Conservation (phyloP, 2,329 filamentous ascomycete genomes). For the Hypoxylon sp. region DNA sequence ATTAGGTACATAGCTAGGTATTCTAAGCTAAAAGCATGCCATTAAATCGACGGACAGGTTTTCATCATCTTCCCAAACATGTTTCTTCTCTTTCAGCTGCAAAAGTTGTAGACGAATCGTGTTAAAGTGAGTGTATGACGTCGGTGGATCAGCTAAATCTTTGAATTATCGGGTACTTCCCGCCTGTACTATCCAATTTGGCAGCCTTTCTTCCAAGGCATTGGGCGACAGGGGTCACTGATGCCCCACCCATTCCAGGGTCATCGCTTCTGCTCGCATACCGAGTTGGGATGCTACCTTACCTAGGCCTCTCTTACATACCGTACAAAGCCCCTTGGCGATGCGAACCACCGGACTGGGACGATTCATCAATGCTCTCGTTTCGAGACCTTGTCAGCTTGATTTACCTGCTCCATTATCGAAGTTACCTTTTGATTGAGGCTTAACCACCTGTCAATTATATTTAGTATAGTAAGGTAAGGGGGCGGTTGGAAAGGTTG, state of each 20-base stretch:
- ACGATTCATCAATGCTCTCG: slow-evolving; percentile 22
- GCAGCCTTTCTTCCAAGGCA: slow-evolving; percentile 21
- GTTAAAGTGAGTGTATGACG: slow-evolving; percentile 41
- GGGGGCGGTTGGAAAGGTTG: background rate
- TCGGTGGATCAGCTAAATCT: slow-evolving; percentile 38
- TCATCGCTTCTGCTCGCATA: slow-evolving; percentile 21
- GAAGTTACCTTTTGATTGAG: slow-evolving; percentile 5
- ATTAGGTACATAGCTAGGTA: slow-evolving; percentile 28
- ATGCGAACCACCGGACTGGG: slow-evolving; percentile 34
- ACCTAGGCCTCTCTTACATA: slow-evolving; percentile 9
- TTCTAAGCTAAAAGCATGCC: background rate
- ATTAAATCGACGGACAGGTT: slow-evolving; percentile 22
- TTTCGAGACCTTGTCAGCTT: slow-evolving; percentile 12
- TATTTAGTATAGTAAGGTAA: background rate
- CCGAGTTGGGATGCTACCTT: slow-evolving; percentile 26
- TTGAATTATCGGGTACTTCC: slow-evolving; percentile 18
- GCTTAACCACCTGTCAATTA: background rate
- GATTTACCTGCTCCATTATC: slow-evolving; percentile 11
- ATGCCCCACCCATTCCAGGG: slow-evolving; percentile 14
- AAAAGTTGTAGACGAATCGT: slow-evolving; percentile 37
- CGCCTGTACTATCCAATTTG: slow-evolving; percentile 17
- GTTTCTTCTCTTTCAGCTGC: slow-evolving; percentile 37
- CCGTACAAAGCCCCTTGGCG: slow-evolving; percentile 23
- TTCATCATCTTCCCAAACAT: slow-evolving; percentile 40
- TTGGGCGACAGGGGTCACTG: slow-evolving; percentile 25